These are phyloP conservation scores for Sordariomycetes sp. DNA, from an alignment of 2,329 filamentous ascomycete genomes.

Conservation along the genomic window DNA sequence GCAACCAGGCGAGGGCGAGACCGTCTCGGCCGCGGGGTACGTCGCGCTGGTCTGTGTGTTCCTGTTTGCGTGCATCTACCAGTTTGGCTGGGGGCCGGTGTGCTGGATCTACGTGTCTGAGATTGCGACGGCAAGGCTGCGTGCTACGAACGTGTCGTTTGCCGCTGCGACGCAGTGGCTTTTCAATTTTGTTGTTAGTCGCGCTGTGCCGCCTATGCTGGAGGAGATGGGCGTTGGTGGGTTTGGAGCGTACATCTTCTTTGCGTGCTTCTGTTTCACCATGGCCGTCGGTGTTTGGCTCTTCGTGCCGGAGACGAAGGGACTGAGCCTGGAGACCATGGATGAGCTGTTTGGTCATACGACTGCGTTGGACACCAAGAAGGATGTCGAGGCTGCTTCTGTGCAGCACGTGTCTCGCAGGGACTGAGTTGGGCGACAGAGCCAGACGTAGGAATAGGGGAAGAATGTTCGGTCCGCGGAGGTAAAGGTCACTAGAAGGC, in stretches of 20 bases:
- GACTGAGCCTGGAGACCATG: slow-evolving; percentile 48
- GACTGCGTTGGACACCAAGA: neutral
- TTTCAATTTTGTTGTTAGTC: slow-evolving; percentile 61
- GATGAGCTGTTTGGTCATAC: slow-evolving; percentile 50
- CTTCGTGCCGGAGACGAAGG: slow-evolving; percentile 62
- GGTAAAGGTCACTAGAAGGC: no score
- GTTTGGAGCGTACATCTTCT: slow-evolving; percentile 54
- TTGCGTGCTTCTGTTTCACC: slow-evolving; percentile 48
- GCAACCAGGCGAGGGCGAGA: slow-evolving; percentile 36
- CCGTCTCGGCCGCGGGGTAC: slow-evolving; percentile 52
- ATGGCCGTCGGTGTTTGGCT: slow-evolving; percentile 56
- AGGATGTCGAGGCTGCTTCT: neutral
- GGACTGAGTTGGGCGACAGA: neutral
- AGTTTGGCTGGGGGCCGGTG: slow-evolving; percentile 57
- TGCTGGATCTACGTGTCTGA: slow-evolving; percentile 61
- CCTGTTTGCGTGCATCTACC: slow-evolving; percentile 44
- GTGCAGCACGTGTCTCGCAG: neutral
- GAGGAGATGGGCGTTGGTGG: slow-evolving; percentile 21
- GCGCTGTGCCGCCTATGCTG: slow-evolving; percentile 17
- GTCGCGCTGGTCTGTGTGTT: slow-evolving; percentile 59
- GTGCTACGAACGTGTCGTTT: slow-evolving; percentile 54
- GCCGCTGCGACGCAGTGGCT: slow-evolving; percentile 59
- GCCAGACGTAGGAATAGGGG: neutral
- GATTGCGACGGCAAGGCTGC: slow-evolving; percentile 53
- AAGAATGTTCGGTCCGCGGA: no score